phyloP scores from a whole-genome alignment of 179 eudicot genomes.

The Beta corolliflora region DNA sequence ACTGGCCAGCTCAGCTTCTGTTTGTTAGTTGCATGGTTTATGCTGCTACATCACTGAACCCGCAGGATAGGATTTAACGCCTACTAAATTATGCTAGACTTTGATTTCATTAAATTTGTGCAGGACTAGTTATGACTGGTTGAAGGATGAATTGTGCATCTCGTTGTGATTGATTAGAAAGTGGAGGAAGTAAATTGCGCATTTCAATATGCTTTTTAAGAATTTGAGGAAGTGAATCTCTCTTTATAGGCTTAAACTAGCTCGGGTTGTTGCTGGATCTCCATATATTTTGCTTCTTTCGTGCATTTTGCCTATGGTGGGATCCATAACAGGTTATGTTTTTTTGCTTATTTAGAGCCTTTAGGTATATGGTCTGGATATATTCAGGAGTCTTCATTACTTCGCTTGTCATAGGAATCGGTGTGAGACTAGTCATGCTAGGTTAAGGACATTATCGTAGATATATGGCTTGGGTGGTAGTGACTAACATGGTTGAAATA shows the following conservation, averaged over 20 bases:
- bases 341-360: background rate
- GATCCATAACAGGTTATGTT: background rate
- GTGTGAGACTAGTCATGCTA: background rate
- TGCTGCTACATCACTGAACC: background rate
- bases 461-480: background rate
- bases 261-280: background rate
- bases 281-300: no score
- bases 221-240: background rate
- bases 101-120: background rate
- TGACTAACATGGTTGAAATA: slow-evolving; percentile 4
- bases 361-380: background rate
- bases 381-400: background rate
- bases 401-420: background rate
- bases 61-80: background rate
- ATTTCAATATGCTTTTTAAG: background rate
- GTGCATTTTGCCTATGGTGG: background rate
- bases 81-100: background rate
- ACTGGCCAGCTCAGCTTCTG: background rate
- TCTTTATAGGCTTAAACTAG: background rate
- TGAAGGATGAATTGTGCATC: background rate
- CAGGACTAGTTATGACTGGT: background rate
- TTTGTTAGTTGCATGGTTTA: background rate
- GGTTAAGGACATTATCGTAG: background rate
- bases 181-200: background rate
- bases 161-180: background rate